Evolutionary conservation across 768 basidiomycete species (phyloP).

Genomic region (Bullera alba): DNA sequence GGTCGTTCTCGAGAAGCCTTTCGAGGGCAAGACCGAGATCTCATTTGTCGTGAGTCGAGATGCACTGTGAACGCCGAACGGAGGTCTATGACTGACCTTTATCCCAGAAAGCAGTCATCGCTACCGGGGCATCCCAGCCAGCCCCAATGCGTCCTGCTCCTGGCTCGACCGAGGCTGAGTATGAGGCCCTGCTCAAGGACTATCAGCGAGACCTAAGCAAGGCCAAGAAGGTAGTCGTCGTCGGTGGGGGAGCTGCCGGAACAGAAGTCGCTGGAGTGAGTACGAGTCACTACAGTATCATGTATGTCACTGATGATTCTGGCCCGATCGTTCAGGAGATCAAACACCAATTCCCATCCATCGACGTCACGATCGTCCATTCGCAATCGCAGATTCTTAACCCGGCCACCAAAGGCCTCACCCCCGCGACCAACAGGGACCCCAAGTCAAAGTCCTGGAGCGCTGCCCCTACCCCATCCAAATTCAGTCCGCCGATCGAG

Average conservation of each 20-base stretch:
- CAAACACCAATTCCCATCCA: slow-evolving; percentile 20
- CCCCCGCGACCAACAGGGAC: background rate
- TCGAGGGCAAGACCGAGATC: slow-evolving; percentile 35
- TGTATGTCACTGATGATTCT: background rate
- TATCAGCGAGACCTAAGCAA: slow-evolving; percentile 52
- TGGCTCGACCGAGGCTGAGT: slow-evolving; percentile 10
- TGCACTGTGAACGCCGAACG: background rate
- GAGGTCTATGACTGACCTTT: slow-evolving; percentile 2
- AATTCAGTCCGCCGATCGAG: slow-evolving; percentile 31
- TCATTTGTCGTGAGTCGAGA: slow-evolving; percentile 38
- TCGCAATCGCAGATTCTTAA: slow-evolving; percentile 16
- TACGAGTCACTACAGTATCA: background rate
- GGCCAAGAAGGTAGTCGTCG: slow-evolving; percentile 55
- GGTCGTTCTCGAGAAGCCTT: slow-evolving; percentile 39
- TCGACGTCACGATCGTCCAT: slow-evolving; percentile 37
- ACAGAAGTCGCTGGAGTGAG: slow-evolving; percentile 48
- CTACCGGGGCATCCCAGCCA: slow-evolving; percentile 40
- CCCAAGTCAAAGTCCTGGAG: slow-evolving; percentile 1
- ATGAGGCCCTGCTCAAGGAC: slow-evolving; percentile 16
- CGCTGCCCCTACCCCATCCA: slow-evolving; percentile 17
- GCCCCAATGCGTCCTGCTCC: slow-evolving; percentile 33
- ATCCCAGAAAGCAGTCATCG: slow-evolving; percentile 34
- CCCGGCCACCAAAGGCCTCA: slow-evolving; percentile 9
- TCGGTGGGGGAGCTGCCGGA: slow-evolving; percentile 68
- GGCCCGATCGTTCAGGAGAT: slow-evolving; percentile 22